These are phyloP conservation scores for Trichoderma harzianum DNA, from an alignment of 2,329 filamentous ascomycete species.

Conservation along the genomic window DNA sequence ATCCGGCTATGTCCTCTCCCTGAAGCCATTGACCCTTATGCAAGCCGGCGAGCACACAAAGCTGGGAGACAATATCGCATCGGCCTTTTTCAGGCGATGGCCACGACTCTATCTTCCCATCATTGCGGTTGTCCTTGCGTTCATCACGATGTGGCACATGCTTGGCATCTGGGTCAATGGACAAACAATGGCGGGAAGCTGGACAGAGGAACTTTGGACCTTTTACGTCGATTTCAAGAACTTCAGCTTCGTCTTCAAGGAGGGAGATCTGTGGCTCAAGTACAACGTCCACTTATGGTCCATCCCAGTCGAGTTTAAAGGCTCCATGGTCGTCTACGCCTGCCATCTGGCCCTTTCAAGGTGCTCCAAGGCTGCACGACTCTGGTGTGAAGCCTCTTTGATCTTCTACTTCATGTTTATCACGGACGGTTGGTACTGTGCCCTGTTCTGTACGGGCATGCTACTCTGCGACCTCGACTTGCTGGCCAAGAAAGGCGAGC, in stretches of 20 bases:
- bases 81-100: slow-evolving; percentile 49
- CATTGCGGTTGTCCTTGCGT: slow-evolving; percentile 52
- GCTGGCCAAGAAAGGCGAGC: slow-evolving; percentile 46
- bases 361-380: slow-evolving; percentile 51
- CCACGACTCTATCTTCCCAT: slow-evolving; percentile 50
- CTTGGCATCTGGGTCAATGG: slow-evolving; percentile 45
- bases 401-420: slow-evolving; percentile 66
- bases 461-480: slow-evolving; percentile 60
- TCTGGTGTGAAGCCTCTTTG: slow-evolving; percentile 51
- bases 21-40: slow-evolving; percentile 47
- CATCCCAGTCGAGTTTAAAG: slow-evolving; percentile 61
- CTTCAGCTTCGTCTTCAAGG: slow-evolving; percentile 64
- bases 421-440: slow-evolving; percentile 60
- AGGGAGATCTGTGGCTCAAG: slow-evolving; percentile 50
- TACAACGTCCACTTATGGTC: slow-evolving; percentile 61
- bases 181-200: slow-evolving; percentile 37
- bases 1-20: slow-evolving; percentile 54
- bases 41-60: slow-evolving; percentile 41
- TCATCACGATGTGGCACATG: slow-evolving; percentile 48
- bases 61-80: slow-evolving; percentile 44
- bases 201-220: slow-evolving; percentile 47
- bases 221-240: slow-evolving; percentile 60
- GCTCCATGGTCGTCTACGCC: slow-evolving; percentile 62
- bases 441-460: slow-evolving; percentile 60
- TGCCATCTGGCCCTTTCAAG: slow-evolving; percentile 54